A percentile compares a stretch with the other conserved stretches of the same genome.
Evolutionary conservation across 352 stramenopile species (phyloP).

Genomic region (Phytopythium boreale): DNA sequence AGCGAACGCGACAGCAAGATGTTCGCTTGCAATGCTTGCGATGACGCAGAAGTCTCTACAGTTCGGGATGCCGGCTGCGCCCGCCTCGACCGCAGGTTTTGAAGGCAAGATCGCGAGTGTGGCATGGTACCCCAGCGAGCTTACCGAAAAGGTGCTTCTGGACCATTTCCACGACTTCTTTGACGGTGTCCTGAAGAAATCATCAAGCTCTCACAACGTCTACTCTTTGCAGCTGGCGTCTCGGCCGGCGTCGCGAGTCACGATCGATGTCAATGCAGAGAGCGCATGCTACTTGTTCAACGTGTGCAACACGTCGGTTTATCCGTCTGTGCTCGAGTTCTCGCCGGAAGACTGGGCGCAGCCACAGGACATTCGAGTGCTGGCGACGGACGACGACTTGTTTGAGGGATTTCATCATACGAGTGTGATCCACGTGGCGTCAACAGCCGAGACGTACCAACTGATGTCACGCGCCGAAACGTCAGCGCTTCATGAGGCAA

Average conservation of each 20-base stretch:
- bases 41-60: slow-evolving; percentile 28
- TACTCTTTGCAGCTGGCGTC: slow-evolving; percentile 48
- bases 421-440: slow-evolving; percentile 22
- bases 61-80: slow-evolving; percentile 20
- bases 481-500: neutral
- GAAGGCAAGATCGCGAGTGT: slow-evolving; percentile 37
- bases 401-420: slow-evolving; percentile 48
- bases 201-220: slow-evolving; percentile 38
- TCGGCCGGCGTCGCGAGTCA: slow-evolving; percentile 44
- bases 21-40: slow-evolving; percentile 39
- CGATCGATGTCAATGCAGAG: slow-evolving; percentile 46
- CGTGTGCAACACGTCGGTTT: slow-evolving; percentile 56
- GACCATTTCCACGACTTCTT: slow-evolving; percentile 77
- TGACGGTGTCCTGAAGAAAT: slow-evolving; percentile 11
- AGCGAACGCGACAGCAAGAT: slow-evolving; percentile 15
- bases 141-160: slow-evolving; percentile 34
- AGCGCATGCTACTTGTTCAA: slow-evolving; percentile 68
- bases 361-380: slow-evolving; percentile 32
- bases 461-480: slow-evolving; percentile 27
- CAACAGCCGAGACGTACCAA: slow-evolving; percentile 29
- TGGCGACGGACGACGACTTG: slow-evolving; percentile 56
- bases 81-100: slow-evolving; percentile 22
- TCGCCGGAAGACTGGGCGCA: slow-evolving; percentile 40
- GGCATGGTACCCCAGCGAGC: slow-evolving; percentile 49
- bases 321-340: slow-evolving; percentile 39